These are phyloP conservation scores for Arthrobotrys musiformis DNA, from an alignment of 2,329 filamentous ascomycete genomes.

Conservation along the genomic window DNA sequence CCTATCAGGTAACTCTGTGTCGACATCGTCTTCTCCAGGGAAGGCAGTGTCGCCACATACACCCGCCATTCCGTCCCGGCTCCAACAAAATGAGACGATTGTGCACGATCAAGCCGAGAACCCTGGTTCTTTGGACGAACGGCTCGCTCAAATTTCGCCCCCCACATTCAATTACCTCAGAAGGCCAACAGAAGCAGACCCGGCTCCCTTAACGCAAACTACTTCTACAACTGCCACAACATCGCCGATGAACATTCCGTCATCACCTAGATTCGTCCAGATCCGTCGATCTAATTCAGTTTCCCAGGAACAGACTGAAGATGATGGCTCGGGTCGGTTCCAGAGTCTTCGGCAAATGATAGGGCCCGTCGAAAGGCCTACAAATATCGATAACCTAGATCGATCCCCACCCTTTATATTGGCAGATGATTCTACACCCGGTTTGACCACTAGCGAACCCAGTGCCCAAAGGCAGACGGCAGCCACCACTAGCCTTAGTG, in stretches of 20 bases:
- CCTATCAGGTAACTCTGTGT: slow-evolving; percentile 75
- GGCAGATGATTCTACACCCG: slow-evolving; percentile 56
- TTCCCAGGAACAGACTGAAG: slow-evolving; percentile 52
- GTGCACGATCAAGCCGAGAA: slow-evolving; percentile 37
- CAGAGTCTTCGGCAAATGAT: slow-evolving; percentile 54
- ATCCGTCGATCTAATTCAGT: slow-evolving; percentile 58
- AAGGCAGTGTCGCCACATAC: slow-evolving; percentile 93
- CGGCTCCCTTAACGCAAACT: slow-evolving; percentile 9
- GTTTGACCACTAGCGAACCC: slow-evolving; percentile 53
- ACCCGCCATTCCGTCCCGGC: slow-evolving; percentile 89
- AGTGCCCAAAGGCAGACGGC: slow-evolving; percentile 40
- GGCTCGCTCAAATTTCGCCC: slow-evolving; percentile 39
- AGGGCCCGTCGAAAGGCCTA: slow-evolving; percentile 50
- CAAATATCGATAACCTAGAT: slow-evolving; percentile 57
- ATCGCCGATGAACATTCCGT: slow-evolving; percentile 60
- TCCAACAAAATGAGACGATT: slow-evolving; percentile 63
- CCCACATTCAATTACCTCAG: slow-evolving; percentile 32
- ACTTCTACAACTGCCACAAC: slow-evolving; percentile 57
- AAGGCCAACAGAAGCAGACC: slow-evolving; percentile 30
- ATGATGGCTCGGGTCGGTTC: slow-evolving; percentile 40
- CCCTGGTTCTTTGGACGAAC: slow-evolving; percentile 36
- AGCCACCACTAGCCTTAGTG: slow-evolving; percentile 26
- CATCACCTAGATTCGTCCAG: slow-evolving; percentile 57
- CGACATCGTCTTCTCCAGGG: slow-evolving; percentile 86
- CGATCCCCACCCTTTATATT: slow-evolving; percentile 52